A percentile compares a stretch with the other conserved stretches of the same genome.
phyloP scores from a whole-genome alignment of 805 yeast genomes.

The Candida ficus region DNA sequence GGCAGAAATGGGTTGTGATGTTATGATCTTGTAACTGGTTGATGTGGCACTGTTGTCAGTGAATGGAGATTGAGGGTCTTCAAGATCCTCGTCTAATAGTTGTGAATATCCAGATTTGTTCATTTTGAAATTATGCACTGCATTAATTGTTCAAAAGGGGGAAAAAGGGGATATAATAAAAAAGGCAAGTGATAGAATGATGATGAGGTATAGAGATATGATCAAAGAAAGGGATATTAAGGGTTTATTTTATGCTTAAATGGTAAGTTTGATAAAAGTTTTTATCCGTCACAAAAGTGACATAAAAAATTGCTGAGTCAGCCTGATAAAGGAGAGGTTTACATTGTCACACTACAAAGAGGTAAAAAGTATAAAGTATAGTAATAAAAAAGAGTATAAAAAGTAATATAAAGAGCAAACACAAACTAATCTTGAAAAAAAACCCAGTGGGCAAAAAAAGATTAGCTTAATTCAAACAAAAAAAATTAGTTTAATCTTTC shows the following conservation, averaged over 20 bases:
- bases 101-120: neutral
- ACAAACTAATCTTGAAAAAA: conserved; percentile 1
- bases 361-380: neutral
- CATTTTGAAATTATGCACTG: neutral
- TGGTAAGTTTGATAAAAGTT: no score
- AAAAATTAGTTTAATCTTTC: conserved; percentile 54
- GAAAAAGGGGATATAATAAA: no score
- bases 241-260: no score
- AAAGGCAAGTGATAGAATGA: no score
- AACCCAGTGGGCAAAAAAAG: conserved; percentile 6
- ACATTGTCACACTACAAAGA: neutral
- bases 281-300: neutral
- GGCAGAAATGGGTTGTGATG: conserved; percentile 7
- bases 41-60: neutral
- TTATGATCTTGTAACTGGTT: conserved; percentile 5
- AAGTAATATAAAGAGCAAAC: neutral
- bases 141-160: no score
- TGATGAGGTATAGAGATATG: no score
- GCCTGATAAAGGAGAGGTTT: neutral
- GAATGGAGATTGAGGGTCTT: neutral
- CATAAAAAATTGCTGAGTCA: neutral
- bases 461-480: neutral
- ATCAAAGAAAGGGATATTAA: no score
- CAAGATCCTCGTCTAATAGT: neutral
- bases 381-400: neutral